These are phyloP conservation scores for Ramularia endophylla DNA, from an alignment of 2,329 filamentous ascomycete species.

Conservation along the genomic window DNA sequence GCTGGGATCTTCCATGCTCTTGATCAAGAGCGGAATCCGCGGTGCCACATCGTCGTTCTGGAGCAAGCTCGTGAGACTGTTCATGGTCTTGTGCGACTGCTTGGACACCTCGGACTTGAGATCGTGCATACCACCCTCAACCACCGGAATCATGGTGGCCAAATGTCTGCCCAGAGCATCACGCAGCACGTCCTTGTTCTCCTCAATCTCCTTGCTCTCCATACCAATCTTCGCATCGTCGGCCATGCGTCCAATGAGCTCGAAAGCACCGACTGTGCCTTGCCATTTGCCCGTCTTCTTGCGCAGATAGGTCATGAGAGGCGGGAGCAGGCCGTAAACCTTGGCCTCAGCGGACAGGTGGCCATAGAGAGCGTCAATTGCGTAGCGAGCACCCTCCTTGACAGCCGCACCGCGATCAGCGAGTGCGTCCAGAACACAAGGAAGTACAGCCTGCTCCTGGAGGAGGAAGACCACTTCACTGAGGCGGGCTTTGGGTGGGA, in stretches of 20 bases:
- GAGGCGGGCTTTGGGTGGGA: slow-evolving; percentile 69
- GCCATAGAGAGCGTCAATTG: slow-evolving; percentile 79
- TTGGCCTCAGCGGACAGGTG: slow-evolving; percentile 76
- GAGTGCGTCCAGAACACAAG: slow-evolving; percentile 72
- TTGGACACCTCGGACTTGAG: slow-evolving; percentile 82
- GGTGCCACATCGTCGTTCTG: slow-evolving; percentile 96
- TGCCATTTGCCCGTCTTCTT: slow-evolving; percentile 96
- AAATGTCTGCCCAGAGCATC: slow-evolving; percentile 86
- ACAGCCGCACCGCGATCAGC: slow-evolving; percentile 87
- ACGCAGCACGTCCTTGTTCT: slow-evolving; percentile 81
- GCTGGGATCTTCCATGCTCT: slow-evolving; percentile 92
- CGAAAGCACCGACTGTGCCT: slow-evolving; percentile 80
- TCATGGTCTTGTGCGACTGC: slow-evolving; percentile 90
- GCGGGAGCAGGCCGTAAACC: slow-evolving; percentile 74
- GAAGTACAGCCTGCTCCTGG: slow-evolving; percentile 69
- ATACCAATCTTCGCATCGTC: slow-evolving; percentile 85
- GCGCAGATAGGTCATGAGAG: slow-evolving; percentile 66
- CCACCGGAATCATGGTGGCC: slow-evolving; percentile 80
- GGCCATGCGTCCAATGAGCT: slow-evolving; percentile 85
- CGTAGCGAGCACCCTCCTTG: slow-evolving; percentile 88
- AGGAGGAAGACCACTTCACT: slow-evolving; percentile 77
- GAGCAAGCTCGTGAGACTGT: slow-evolving; percentile 76
- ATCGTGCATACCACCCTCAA: slow-evolving; percentile 93
- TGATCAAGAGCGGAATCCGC: slow-evolving; percentile 83
- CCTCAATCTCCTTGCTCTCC: slow-evolving; percentile 77